Evolutionary conservation across 2,329 filamentous ascomycete genomes (phyloP).

Genomic region (Cytospora leucostoma): DNA sequence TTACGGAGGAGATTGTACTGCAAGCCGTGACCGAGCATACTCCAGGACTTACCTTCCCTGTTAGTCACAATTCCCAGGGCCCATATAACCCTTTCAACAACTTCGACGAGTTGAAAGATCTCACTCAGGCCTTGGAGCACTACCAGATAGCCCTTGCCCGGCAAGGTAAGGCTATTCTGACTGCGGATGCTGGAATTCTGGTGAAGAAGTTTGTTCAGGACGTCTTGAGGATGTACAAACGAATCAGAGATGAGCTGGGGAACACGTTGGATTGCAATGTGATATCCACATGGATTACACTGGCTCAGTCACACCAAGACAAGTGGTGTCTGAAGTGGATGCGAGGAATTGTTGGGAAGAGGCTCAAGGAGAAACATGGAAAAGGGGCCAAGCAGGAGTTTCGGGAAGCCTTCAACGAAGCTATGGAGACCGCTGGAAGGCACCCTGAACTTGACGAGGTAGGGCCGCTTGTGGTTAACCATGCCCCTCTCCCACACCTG

Average conservation of each 20-base stretch:
- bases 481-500: background rate
- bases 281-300: background rate
- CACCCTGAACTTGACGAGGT: background rate
- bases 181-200: background rate
- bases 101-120: background rate
- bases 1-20: background rate
- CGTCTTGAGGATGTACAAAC: background rate
- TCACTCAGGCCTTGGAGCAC: background rate
- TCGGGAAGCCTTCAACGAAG: background rate
- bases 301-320: background rate
- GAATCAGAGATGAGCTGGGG: background rate
- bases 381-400: background rate
- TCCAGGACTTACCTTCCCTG: conserved; percentile 1
- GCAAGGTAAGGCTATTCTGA: background rate
- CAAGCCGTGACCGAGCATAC: background rate
- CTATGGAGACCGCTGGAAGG: background rate
- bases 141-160: background rate
- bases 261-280: background rate
- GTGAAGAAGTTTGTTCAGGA: background rate
- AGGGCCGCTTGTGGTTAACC: background rate
- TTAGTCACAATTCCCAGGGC: background rate
- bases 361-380: background rate
- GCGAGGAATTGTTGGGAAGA: background rate
- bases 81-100: too few relatives aligned
- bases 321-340: background rate